These are phyloP conservation scores for Hypomontagnella monticulosa DNA, from an alignment of 495 filamentous ascomycete species.

Conservation along the genomic window DNA sequence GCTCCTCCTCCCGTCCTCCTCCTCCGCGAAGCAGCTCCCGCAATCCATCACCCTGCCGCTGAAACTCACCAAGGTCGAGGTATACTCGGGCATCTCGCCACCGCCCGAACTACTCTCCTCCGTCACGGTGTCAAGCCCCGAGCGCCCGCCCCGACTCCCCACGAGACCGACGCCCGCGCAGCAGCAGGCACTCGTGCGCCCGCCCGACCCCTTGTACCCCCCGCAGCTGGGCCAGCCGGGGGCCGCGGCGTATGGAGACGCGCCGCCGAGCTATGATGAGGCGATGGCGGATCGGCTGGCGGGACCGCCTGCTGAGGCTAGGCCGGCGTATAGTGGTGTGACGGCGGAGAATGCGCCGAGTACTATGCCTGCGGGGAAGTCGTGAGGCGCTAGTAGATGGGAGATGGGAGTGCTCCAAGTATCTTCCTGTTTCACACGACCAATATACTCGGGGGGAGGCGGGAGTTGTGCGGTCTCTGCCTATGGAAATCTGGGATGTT, in stretches of 20 bases:
- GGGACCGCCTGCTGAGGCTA: conserved; percentile 42
- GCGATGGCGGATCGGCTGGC: conserved; percentile 81
- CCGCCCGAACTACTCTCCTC: conserved; percentile 76
- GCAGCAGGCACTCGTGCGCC: not conserved
- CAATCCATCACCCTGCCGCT: conserved; percentile 80
- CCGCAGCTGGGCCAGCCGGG: conserved; percentile 55
- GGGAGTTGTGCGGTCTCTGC: too few species aligned
- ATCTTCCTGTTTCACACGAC: too few species aligned
- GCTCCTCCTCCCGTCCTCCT: not conserved
- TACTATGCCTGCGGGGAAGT: conserved; percentile 52
- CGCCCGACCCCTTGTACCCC: conserved; percentile 55
- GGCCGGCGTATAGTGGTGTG: conserved; percentile 60
- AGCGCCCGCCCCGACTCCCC: conserved; percentile 16
- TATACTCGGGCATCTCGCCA: conserved; percentile 92
- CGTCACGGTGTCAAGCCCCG: conserved; percentile 28
- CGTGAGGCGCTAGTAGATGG: too few species aligned
- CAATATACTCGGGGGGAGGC: too few species aligned
- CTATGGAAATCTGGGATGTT: too few species aligned
- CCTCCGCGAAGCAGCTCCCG: conserved; percentile 40
- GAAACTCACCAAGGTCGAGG: conserved; percentile 73
- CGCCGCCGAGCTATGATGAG: conserved; percentile 87
- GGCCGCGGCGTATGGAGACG: conserved; percentile 65
- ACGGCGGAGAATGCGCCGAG: conserved; percentile 61
- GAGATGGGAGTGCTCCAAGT: too few species aligned
- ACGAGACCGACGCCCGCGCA: conserved; percentile 20